Evolutionary conservation across 192 early-diverging fungal genomes (phyloP).

Genomic region (Globomyces pollinis-pini): DNA sequence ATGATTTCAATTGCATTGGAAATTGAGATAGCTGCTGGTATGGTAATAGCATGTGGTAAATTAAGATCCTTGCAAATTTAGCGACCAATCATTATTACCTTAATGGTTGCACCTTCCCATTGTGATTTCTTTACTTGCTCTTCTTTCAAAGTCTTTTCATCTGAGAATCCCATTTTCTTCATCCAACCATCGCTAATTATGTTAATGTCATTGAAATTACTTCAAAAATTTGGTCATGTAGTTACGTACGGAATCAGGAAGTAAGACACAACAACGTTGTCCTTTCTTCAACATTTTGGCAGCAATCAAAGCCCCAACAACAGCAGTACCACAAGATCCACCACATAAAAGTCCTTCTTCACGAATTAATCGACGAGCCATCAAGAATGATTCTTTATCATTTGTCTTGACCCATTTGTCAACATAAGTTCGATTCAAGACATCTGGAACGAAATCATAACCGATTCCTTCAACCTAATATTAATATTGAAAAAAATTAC

Average conservation of each 20-base stretch:
- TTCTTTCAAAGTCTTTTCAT: conserved; percentile 61
- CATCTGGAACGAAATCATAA: conserved; percentile 97
- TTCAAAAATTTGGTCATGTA: conserved; percentile 99
- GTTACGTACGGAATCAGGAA: conserved; percentile 97
- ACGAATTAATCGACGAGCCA: conserved; percentile 91
- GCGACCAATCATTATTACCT: neutral
- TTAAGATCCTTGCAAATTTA: conserved; percentile 68
- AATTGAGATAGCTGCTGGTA: conserved; percentile 51
- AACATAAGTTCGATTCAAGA: conserved; percentile 72
- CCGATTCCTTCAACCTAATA: conserved; percentile 90
- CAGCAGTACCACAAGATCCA: conserved; percentile 90
- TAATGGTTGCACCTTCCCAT: conserved; percentile 75
- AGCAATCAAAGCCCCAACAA: conserved; percentile 79
- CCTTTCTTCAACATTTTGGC: conserved; percentile 79
- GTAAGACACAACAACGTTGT: conserved; percentile 86
- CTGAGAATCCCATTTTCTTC: conserved; percentile 80
- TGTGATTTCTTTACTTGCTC: conserved; percentile 58
- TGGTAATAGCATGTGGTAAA: conserved; percentile 78
- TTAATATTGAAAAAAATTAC: neutral
- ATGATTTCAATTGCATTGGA: conserved; percentile 81
- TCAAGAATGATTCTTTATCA: conserved; percentile 91
- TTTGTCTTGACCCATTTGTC: conserved; percentile 96
- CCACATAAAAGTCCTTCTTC: conserved; percentile 96
- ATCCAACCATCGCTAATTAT: conserved; percentile 99
- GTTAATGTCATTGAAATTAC: too few species aligned